phyloP scores from a whole-genome alignment of 2,329 filamentous ascomycete species.

The Clarireedia homoeocarpa region DNA sequence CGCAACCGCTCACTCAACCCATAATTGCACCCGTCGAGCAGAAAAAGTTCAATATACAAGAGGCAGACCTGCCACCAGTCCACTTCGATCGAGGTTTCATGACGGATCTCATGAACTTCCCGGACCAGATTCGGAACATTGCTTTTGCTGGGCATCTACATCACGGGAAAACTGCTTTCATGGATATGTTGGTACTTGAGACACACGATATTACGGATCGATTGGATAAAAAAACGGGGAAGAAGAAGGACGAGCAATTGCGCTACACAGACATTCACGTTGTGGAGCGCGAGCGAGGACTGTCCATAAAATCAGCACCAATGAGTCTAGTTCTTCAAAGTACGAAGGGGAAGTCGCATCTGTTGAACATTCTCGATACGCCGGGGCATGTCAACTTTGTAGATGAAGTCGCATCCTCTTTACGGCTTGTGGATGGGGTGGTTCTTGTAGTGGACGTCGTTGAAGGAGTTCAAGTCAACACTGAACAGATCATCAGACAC shows the following conservation, averaged over 20 bases:
- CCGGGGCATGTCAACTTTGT: slow-evolving; percentile 98
- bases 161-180: slow-evolving; percentile 95
- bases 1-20: slow-evolving; percentile 82
- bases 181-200: slow-evolving; percentile 96
- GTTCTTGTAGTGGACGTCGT: slow-evolving; percentile 93
- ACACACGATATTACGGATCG: slow-evolving; percentile 81
- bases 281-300: slow-evolving; percentile 77
- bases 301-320: slow-evolving; percentile 87
- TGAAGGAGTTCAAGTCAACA: slow-evolving; percentile 97
- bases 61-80: slow-evolving; percentile 82
- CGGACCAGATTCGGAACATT: slow-evolving; percentile 88
- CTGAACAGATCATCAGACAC: slow-evolving; percentile 95
- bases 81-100: slow-evolving; percentile 86
- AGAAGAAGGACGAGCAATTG: slow-evolving; percentile 78
- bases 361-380: slow-evolving; percentile 92
- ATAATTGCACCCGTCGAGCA: slow-evolving; percentile 89
- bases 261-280: slow-evolving; percentile 91
- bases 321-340: slow-evolving; percentile 89
- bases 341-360: slow-evolving; percentile 87
- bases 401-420: slow-evolving; percentile 84
- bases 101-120: slow-evolving; percentile 93
- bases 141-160: slow-evolving; percentile 89
- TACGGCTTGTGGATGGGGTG: slow-evolving; percentile 84
- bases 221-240: slow-evolving; percentile 73
- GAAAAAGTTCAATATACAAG: slow-evolving; percentile 94